Evolutionary conservation across 2,329 filamentous ascomycete species (phyloP).

Genomic region (Aspergillus aculeatinus): DNA sequence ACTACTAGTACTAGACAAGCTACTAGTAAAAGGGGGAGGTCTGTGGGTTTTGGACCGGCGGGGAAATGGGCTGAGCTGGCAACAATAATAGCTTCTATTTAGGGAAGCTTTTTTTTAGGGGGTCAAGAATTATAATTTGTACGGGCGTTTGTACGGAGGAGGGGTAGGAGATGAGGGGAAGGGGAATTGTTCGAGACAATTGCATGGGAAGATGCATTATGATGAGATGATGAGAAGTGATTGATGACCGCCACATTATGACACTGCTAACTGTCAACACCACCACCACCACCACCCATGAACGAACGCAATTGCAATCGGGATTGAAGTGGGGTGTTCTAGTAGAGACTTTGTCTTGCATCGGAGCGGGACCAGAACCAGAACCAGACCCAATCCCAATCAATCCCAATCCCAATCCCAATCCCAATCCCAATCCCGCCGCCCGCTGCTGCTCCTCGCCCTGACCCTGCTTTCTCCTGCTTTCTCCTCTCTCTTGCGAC

Average conservation of each 20-base stretch:
- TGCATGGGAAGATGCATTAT: no score
- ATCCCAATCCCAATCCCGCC: slow-evolving; percentile 2
- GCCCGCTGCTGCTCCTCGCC: neutral
- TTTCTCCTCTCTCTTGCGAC: neutral
- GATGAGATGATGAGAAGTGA: neutral
- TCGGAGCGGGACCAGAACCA: neutral
- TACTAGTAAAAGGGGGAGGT: neutral
- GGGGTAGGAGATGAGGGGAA: neutral
- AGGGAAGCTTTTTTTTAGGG: neutral
- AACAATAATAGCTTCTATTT: neutral
- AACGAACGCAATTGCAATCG: neutral
- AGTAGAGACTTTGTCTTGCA: neutral
- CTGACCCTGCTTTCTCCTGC: slow-evolving; percentile 3
- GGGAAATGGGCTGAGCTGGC: neutral
- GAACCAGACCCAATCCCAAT: no score
- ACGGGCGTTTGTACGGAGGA: neutral
- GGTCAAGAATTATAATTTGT: neutral
- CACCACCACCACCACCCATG: neutral
- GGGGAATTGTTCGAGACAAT: no score
- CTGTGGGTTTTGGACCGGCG: neutral
- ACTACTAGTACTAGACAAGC: neutral
- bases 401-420: neutral
- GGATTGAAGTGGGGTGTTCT: neutral
- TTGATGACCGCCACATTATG: neutral
- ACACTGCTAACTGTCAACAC: no score